Conservation (phyloP, 345 rosid species). For the Gossypium ekmanianum region DNA sequence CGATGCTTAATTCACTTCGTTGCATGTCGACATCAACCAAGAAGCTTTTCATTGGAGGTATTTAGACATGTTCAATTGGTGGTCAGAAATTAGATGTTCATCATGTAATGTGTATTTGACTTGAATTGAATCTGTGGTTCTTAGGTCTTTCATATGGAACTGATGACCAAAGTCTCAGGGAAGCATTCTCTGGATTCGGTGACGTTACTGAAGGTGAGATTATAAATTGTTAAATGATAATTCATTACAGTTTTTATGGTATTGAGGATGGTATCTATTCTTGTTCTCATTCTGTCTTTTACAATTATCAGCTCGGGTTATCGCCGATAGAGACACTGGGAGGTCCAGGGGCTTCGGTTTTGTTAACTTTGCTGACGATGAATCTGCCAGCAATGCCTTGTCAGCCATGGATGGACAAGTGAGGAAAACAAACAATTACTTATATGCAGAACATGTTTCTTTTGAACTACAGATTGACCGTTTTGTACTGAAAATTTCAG, state of each 20-base stretch:
- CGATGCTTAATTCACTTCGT: constrained; percentile 61
- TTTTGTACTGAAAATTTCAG: constrained; percentile 27
- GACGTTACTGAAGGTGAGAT: constrained; percentile 47
- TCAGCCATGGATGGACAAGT: constrained; percentile 79
- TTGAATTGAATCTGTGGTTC: background rate
- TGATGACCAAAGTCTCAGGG: constrained; percentile 38
- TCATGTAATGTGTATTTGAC: background rate
- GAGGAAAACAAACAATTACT: background rate
- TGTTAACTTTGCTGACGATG: constrained; percentile 39
- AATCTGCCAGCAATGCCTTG: constrained; percentile 49
- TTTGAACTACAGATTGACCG: background rate
- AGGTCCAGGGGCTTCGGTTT: constrained; percentile 79
- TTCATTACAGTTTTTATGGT: background rate
- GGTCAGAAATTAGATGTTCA: background rate
- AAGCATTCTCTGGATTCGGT: constrained; percentile 50
- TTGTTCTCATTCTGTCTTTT: constrained; percentile 3
- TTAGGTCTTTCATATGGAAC: constrained; percentile 48
- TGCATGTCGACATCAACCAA: constrained; percentile 34
- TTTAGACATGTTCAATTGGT: background rate
- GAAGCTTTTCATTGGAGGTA: constrained; percentile 89
- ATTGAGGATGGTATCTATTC: background rate
- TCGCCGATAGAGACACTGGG: constrained; percentile 61
- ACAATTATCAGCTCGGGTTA: constrained; percentile 44
- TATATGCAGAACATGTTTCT: background rate
- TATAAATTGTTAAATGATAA: background rate